Evolutionary conservation across 2,329 filamentous ascomycete species (phyloP).

Genomic region (Pestalotiopsis sp.): DNA sequence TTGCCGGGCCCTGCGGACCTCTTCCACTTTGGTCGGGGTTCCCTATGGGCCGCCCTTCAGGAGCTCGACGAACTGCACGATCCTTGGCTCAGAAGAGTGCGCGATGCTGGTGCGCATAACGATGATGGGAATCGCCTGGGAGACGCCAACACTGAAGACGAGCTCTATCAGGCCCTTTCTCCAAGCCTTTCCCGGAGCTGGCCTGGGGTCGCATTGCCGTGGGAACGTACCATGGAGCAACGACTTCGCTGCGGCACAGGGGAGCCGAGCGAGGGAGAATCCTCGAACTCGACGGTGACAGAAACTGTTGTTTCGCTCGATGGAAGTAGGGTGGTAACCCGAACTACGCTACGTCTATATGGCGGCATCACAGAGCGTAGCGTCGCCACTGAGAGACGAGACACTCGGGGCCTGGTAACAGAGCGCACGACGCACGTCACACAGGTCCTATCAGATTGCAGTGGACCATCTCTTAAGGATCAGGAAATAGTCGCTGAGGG

Average conservation of each 20-base stretch:
- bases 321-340: conserved; percentile 25
- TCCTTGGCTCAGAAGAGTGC: not conserved
- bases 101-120: not conserved
- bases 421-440: not conserved
- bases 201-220: not conserved
- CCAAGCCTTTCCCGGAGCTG: conserved; percentile 15
- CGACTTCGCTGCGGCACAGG: not conserved
- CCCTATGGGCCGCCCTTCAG: not conserved
- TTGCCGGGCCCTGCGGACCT: not conserved
- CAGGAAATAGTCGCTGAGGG: conserved; percentile 6
- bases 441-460: not conserved
- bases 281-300: conserved; percentile 6
- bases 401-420: conserved; percentile 5
- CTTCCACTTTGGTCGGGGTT: not conserved
- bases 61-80: not conserved
- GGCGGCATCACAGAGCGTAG: not conserved
- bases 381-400: conserved; percentile 3
- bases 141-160: conserved; percentile 14
- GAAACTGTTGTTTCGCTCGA: conserved; percentile 20
- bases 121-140: not conserved
- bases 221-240: not conserved
- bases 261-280: not conserved
- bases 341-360: not conserved
- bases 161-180: conserved; percentile 17
- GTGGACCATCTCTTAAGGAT: not conserved